Evolutionary conservation across 1,139 yeast genomes (phyloP), one percentile per base, ranked within the genome.

Genomic region (Magnusiomyces magnusii): DNA sequence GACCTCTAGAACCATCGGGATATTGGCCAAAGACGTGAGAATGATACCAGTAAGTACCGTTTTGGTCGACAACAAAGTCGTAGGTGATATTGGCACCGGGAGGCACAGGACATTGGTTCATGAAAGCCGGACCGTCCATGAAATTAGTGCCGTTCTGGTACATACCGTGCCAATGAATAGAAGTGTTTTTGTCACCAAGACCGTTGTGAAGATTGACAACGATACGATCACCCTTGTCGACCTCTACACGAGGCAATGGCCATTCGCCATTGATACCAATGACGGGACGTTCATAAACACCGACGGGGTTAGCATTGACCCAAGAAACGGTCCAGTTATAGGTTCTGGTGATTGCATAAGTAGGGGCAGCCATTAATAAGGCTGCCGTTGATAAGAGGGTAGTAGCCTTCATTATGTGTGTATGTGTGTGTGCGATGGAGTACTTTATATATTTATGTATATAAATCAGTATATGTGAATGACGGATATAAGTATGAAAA

Each of bases 41-140:
- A 73, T 92, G 98, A 76, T 92, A 92, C 98, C 98, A 92, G 77
- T 80, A 92, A 2, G 96, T 82, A 63, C 98, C 98, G 54, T 79
- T 81, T 71, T 92, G 97, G 70, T 85, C 83, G 53, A 90, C 90
- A 13, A 96, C 86, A 73, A 92, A 92, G 76, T 92, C 89, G 69
- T 76, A 76, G 49, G 77, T 85, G 83, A 86, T 80, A 15, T 86
- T 80, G 60, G 78, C 79, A 31, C 89, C 89, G 0, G 95, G 87
- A 15, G 87, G 82, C 61, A 89, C 84, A 44, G 96, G 95, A 77
- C 97, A 90, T 74, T 92, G 97, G 31, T 89, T 84, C 36, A 91
- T 80, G 81, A 82, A 78, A 67, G 87, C 88, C 7, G 96, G 95
- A 56, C 98, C 98, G 72, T 92, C 98, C 87, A 87, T 85, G 69